Percentiles rank a stretch among this genome's conserved stretches.
These are phyloP conservation scores for Lophium mytilinum DNA, from an alignment of 495 filamentous ascomycete genomes.

Conservation along the genomic window DNA sequence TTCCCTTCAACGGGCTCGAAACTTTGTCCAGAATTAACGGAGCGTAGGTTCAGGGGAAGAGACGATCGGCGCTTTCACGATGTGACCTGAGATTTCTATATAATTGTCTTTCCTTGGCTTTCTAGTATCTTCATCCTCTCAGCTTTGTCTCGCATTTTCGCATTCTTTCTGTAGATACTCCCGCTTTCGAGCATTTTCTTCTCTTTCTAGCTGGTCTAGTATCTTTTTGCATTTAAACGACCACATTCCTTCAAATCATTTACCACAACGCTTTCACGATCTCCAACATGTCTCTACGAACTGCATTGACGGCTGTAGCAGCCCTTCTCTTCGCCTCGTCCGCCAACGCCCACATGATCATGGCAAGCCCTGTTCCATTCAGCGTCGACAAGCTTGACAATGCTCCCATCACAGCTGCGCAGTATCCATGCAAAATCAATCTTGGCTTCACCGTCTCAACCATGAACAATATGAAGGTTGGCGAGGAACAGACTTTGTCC, in stretches of 20 bases:
- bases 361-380: conserved; percentile 62
- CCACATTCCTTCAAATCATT: conserved; percentile 11
- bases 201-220: conserved; percentile 26
- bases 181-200: conserved; percentile 7
- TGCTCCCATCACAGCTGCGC: conserved; percentile 54
- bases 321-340: conserved; percentile 37
- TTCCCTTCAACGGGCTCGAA: neutral
- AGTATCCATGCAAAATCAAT: conserved; percentile 73
- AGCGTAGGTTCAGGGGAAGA: neutral
- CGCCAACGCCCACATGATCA: conserved; percentile 59
- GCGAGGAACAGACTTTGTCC: conserved; percentile 41
- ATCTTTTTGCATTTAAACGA: conserved; percentile 1
- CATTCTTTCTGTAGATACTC: conserved; percentile 9
- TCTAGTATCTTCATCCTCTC: neutral
- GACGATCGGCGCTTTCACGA: neutral
- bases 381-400: conserved; percentile 44
- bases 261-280: neutral
- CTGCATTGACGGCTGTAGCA: conserved; percentile 11
- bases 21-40: neutral
- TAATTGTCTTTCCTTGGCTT: conserved; percentile 1
- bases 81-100: neutral
- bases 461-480: conserved; percentile 40
- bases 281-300: conserved; percentile 21
- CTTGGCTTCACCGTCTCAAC: conserved; percentile 36
- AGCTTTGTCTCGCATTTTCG: neutral